These are phyloP conservation scores for Lepidium sativum DNA, from an alignment of 345 rosid species.

Conservation along the genomic window DNA sequence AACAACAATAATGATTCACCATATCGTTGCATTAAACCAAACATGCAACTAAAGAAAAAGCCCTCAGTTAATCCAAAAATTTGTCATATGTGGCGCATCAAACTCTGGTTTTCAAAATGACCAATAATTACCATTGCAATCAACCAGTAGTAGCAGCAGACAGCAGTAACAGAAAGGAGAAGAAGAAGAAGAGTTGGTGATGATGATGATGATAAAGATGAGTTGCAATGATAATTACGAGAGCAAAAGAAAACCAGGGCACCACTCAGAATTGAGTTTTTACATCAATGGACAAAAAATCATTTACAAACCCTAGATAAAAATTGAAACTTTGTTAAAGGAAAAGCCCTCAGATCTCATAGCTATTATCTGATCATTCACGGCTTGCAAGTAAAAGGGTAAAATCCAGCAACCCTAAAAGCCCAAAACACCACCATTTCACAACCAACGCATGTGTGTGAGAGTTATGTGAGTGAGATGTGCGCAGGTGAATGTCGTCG, in stretches of 20 bases:
- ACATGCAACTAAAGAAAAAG: background rate
- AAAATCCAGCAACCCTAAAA: constrained; percentile 27
- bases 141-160: background rate
- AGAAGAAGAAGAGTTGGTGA: background rate
- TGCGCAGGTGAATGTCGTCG: constrained; percentile 12
- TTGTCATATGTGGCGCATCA: constrained; percentile 6
- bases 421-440: background rate
- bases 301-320: background rate
- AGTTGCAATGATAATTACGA: background rate
- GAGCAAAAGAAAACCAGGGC: constrained; percentile 12
- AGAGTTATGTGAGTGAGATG: background rate
- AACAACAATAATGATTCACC: background rate
- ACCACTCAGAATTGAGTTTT: background rate
- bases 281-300: constrained; percentile 3
- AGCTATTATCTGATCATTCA: constrained; percentile 40
- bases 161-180: constrained; percentile 14
- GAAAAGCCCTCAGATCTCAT: constrained; percentile 49
- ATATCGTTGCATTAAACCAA: background rate
- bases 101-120: background rate
- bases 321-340: background rate
- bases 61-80: background rate
- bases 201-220: constrained; percentile 1
- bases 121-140: background rate
- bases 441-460: background rate
- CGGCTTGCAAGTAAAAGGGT: constrained; percentile 16